Evolutionary conservation across 768 basidiomycete genomes (phyloP).

Genomic region (Boletus patriciae): DNA sequence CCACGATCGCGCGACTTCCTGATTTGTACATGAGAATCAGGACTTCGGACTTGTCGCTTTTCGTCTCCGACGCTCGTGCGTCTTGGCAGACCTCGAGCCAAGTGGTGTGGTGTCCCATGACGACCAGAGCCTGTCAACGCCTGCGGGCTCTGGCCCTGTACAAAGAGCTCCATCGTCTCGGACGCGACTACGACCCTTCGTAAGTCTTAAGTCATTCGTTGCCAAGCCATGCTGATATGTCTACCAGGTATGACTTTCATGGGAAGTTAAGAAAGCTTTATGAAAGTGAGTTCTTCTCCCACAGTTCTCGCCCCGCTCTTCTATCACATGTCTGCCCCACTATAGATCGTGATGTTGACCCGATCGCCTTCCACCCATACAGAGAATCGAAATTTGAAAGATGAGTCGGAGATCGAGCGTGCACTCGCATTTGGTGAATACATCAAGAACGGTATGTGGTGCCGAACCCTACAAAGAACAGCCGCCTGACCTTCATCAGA

Average conservation of each 20-base stretch:
- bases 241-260: slow-evolving; percentile 71
- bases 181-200: slow-evolving; percentile 81
- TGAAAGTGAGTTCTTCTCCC: slow-evolving; percentile 54
- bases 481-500: slow-evolving; percentile 42
- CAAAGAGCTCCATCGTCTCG: slow-evolving; percentile 79
- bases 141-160: slow-evolving; percentile 70
- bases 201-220: slow-evolving; percentile 40
- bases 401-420: slow-evolving; percentile 71
- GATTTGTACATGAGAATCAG: background rate
- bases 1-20: background rate
- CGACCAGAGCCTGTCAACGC: slow-evolving; percentile 48
- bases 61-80: too few relatives aligned
- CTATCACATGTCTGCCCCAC: background rate
- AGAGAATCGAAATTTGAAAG: slow-evolving; percentile 70
- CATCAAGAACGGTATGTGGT: slow-evolving; percentile 72
- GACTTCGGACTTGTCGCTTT: background rate
- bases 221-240: slow-evolving; percentile 8
- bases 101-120: slow-evolving; percentile 36
- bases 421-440: slow-evolving; percentile 77
- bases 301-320: background rate
- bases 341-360: background rate
- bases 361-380: background rate
- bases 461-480: too few relatives aligned
- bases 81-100: too few relatives aligned
- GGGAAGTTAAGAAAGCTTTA: slow-evolving; percentile 68